Conservation (phyloP, 2,329 filamentous ascomycete species). For the Hypoxylon sp. region DNA sequence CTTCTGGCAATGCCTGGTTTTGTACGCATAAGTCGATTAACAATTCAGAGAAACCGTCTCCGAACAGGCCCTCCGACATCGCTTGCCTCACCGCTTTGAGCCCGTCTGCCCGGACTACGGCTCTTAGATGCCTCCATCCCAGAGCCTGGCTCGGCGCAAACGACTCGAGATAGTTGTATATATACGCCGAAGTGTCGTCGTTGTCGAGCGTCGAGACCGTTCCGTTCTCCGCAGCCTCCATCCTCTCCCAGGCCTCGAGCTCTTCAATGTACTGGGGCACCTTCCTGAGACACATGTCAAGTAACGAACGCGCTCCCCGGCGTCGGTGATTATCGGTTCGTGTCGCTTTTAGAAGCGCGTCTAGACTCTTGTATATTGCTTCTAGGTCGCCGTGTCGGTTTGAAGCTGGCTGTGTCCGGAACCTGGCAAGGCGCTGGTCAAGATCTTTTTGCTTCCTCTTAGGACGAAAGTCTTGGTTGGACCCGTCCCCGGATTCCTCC, state of each 20-base stretch:
- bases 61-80: slow-evolving; percentile 57
- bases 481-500: slow-evolving; percentile 10
- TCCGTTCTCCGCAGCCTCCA: slow-evolving; percentile 55
- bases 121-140: slow-evolving; percentile 61
- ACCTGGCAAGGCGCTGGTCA: slow-evolving; percentile 51
- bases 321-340: slow-evolving; percentile 27
- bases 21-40: slow-evolving; percentile 58
- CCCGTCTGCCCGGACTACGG: slow-evolving; percentile 61
- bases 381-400: slow-evolving; percentile 56
- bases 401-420: slow-evolving; percentile 50
- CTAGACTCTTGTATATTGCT: slow-evolving; percentile 59
- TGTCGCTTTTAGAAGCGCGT: slow-evolving; percentile 59
- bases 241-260: slow-evolving; percentile 57
- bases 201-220: slow-evolving; percentile 52
- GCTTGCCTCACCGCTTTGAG: slow-evolving; percentile 57
- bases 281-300: slow-evolving; percentile 62
- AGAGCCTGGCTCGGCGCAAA: slow-evolving; percentile 52
- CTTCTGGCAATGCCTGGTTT: slow-evolving; percentile 54
- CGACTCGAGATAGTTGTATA: slow-evolving; percentile 63
- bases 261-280: slow-evolving; percentile 61
- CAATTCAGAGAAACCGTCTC: slow-evolving; percentile 54
- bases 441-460: slow-evolving; percentile 43
- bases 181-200: slow-evolving; percentile 56
- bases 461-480: slow-evolving; percentile 22
- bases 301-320: slow-evolving; percentile 55